A percentile compares a stretch with the other conserved stretches of the same genome.
These are phyloP conservation scores for Gynochthodes officinalis DNA, from an alignment of 257 asterid genomes.

Conservation along the genomic window DNA sequence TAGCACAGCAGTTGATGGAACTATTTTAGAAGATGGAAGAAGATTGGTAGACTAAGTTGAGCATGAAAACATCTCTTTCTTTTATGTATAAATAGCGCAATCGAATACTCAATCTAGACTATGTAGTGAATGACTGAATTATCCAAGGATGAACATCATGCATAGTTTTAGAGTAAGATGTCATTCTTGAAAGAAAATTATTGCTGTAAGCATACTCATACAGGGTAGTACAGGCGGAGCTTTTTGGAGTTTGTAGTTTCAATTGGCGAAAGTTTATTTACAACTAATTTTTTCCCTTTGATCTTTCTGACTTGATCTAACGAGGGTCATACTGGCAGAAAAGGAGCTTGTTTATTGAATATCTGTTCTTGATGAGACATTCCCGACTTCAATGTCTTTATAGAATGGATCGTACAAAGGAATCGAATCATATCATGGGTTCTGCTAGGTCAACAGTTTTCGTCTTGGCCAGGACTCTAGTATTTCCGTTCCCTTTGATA, in stretches of 20 bases:
- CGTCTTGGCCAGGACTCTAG: too few species aligned
- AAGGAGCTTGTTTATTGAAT: too few species aligned
- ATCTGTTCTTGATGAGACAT: neutral
- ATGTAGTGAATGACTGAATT: neutral
- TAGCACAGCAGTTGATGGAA: slow-evolving; percentile 76
- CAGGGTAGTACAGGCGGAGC: neutral
- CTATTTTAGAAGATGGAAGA: slow-evolving; percentile 41
- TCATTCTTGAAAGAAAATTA: neutral
- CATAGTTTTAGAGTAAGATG: neutral
- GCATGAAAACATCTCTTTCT: neutral
- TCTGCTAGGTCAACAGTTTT: too few species aligned
- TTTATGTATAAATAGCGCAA: neutral
- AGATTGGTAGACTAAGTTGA: neutral
- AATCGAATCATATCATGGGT: too few species aligned
- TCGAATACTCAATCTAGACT: neutral
- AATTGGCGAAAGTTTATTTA: neutral
- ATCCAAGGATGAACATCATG: neutral
- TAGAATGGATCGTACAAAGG: neutral
- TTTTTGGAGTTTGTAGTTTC: slow-evolving; percentile 3
- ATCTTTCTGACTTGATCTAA: neutral
- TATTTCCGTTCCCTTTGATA: too few species aligned
- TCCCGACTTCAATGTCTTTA: neutral
- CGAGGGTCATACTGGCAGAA: neutral
- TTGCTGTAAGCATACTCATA: neutral
- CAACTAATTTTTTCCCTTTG: neutral